Conservation (phyloP, 768 basidiomycete species). For the Gloeopeniophorella convolvens region DNA sequence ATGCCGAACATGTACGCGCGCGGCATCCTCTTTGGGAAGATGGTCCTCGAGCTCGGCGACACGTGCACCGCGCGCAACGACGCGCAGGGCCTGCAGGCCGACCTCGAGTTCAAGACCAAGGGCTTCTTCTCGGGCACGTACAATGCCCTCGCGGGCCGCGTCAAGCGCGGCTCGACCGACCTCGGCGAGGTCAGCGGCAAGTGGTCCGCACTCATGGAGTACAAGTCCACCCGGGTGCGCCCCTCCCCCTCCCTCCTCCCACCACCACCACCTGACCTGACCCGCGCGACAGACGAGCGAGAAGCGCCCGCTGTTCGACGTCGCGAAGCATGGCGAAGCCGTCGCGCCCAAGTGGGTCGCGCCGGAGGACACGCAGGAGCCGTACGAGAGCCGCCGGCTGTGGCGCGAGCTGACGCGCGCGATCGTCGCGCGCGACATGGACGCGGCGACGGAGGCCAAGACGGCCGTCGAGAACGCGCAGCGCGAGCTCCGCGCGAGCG, state of each 20-base stretch:
- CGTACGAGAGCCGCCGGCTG: conserved; percentile 71
- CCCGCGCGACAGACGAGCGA: conserved; percentile 44
- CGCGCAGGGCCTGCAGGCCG: conserved; percentile 63
- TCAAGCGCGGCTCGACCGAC: conserved; percentile 57
- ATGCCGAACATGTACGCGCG: conserved; percentile 99
- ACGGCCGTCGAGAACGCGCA: conserved; percentile 87
- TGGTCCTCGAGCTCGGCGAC: conserved; percentile 95
- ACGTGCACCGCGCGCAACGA: conserved; percentile 80
- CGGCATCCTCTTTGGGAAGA: conserved; percentile 84
- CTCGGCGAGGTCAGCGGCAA: conserved; percentile 84
- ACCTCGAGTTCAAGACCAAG: conserved; percentile 98
- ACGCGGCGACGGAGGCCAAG: conserved; percentile 88
- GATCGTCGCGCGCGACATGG: conserved; percentile 86
- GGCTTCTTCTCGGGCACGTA: conserved; percentile 98
- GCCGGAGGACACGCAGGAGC: conserved; percentile 82
- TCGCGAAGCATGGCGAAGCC: conserved; percentile 61
- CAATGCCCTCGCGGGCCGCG: conserved; percentile 79
- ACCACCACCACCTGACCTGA: background rate
- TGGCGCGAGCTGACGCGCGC: conserved; percentile 84
- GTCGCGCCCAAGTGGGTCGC: conserved; percentile 79
- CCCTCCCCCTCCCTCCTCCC: background rate
- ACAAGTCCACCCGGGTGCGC: conserved; percentile 60
- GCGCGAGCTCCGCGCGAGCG: conserved; percentile 68
- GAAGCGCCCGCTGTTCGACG: conserved; percentile 82
- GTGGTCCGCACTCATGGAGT: conserved; percentile 90